Percentiles rank a stretch among this genome's conserved stretches.
phyloP scores from a whole-genome alignment of 768 basidiomycete genomes.

The Scleroderma citrinum region DNA sequence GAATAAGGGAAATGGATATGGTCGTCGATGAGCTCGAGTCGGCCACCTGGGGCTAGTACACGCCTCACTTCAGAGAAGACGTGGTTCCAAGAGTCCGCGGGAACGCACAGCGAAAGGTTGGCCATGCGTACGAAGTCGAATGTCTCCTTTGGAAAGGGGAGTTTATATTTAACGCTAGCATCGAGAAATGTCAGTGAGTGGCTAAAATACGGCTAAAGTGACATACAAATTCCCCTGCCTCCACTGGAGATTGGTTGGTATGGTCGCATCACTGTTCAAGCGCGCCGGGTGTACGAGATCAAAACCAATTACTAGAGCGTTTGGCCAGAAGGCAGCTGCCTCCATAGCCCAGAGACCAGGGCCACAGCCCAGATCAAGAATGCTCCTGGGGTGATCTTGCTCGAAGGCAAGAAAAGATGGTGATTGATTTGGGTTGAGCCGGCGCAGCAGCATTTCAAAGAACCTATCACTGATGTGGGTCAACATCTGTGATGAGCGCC shows the following conservation, averaged over 20 bases:
- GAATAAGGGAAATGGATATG: slow-evolving; percentile 59
- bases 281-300: slow-evolving; percentile 46
- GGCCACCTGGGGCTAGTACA: slow-evolving; percentile 54
- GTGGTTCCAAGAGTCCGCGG: slow-evolving; percentile 51
- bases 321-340: slow-evolving; percentile 58
- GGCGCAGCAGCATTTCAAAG: slow-evolving; percentile 46
- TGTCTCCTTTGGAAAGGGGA: slow-evolving; percentile 56
- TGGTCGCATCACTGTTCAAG: slow-evolving; percentile 31
- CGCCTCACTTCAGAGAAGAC: slow-evolving; percentile 58
- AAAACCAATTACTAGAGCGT: slow-evolving; percentile 54
- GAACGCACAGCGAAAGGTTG: slow-evolving; percentile 57
- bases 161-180: slow-evolving; percentile 42
- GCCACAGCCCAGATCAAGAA: slow-evolving; percentile 77
- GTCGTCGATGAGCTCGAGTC: slow-evolving; percentile 73
- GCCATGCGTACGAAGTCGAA: slow-evolving; percentile 77
- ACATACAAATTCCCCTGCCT: slow-evolving; percentile 67
- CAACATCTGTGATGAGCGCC: slow-evolving; percentile 5
- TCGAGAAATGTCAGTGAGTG: slow-evolving; percentile 11
- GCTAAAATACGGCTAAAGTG: not conserved
- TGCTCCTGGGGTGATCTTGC: slow-evolving; percentile 42
- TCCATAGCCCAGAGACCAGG: slow-evolving; percentile 61
- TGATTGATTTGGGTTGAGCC: slow-evolving; percentile 45
- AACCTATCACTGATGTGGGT: slow-evolving; percentile 49
- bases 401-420: slow-evolving; percentile 58
- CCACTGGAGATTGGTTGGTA: slow-evolving; percentile 41